Conservation (phyloP, 2,329 filamentous ascomycete genomes). For the Fusarium odoratissimum region DNA sequence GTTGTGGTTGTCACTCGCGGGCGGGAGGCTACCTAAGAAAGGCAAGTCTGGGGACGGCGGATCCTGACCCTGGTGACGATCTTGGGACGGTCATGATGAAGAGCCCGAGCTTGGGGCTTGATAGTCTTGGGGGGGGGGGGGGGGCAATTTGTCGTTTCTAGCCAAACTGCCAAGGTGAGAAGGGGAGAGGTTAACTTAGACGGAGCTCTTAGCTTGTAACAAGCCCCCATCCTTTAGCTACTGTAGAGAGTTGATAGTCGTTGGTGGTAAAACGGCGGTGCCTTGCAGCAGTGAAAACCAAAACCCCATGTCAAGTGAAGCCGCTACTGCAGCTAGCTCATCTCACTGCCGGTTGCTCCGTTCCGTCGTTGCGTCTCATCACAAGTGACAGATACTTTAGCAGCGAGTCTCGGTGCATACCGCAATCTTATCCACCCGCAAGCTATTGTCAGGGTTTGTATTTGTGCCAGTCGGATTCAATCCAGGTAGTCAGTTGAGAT, state of each 20-base stretch:
- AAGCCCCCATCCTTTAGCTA: not conserved
- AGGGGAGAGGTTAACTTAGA: not conserved
- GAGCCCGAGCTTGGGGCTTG: conserved; percentile 17
- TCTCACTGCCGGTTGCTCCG: conserved; percentile 28
- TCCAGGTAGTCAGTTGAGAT: not conserved
- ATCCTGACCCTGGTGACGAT: conserved; percentile 29
- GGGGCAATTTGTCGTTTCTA: not conserved
- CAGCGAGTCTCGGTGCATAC: not conserved
- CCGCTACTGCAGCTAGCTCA: conserved; percentile 19
- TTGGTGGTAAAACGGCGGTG: conserved; percentile 21
- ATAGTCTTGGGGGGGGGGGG: not conserved
- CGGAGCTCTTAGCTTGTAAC: not conserved
- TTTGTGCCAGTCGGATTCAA: conserved; percentile 15
- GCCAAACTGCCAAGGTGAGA: not conserved
- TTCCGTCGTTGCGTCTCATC: conserved; percentile 1
- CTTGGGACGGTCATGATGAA: not conserved
- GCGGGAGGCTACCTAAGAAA: not conserved
- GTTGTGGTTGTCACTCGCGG: conserved; percentile 3
- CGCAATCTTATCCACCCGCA: conserved; percentile 8
- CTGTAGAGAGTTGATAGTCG: not conserved
- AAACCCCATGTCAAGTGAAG: conserved; percentile 17
- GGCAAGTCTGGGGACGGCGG: conserved; percentile 21
- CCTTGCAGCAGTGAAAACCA: conserved; percentile 35
- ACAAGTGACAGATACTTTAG: not conserved
- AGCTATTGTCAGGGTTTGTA: not conserved